Evolutionary conservation across 106 monocot species (phyloP), one percentile per base, ranked within the genome.

Genomic region (Apostasia ramifera): DNA sequence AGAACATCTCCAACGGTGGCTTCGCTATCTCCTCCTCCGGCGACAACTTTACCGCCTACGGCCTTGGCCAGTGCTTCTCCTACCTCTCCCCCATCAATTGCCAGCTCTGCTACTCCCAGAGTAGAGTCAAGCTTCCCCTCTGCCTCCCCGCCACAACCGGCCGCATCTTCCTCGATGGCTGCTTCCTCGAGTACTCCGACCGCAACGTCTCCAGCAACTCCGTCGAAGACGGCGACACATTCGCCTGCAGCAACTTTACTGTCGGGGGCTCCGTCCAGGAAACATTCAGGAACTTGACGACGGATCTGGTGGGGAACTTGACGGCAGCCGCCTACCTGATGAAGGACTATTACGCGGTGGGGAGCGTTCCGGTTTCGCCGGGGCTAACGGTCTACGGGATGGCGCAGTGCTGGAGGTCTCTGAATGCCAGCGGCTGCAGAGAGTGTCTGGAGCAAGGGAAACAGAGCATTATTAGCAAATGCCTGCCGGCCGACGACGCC

Each of bases 371-470:
- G 37, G 70, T 78, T 41, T 14, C 71, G 59, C 39, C 63, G 48
- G 66, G 47, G 6, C 6, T 67, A 57, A 59, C 50, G 53, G 87
- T 80, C 0, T 85, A 89, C 37, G 85, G 77, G 39, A 75, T 80
- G 75, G 85, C 80, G 3, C 77, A 82, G 80, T 89, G 89, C 61
- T 82, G 82, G 82, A 74, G 69, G 52, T 80, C 89, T 42, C 63
- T 82, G 74, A 82, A 82, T 62, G 56, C 6, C 46, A 82, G 59
- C 44, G 77, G 68, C 9, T 85, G 89, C 70, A 56, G 26, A 9
- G 70, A 77, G 2, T 85, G 89, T 52, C 74, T 89, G 73, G 61
- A 78, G 62, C 75, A 66, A 38, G 85, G 82, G 10, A 57, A 41
- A 43, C 26, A 47, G 6, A 69, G 60, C 3, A 71, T 74, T 7